Evolutionary conservation across 2,329 filamentous ascomycete genomes (phyloP).

Genomic region (Mariannaea sp.): DNA sequence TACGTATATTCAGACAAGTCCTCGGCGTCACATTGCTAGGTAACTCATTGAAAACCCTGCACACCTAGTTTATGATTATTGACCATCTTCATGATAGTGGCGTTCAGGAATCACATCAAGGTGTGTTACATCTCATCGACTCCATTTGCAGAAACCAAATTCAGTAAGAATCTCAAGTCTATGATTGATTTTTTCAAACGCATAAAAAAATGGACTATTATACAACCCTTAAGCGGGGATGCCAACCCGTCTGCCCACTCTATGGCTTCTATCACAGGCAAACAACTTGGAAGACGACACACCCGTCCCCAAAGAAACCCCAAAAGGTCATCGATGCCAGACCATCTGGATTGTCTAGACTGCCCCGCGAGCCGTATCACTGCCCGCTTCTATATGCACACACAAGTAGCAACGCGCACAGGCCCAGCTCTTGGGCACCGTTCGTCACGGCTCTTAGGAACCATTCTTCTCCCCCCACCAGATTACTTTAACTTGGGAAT

Average conservation of each 20-base stretch:
- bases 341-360: conserved; percentile 26
- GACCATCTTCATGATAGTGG: no score
- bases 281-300: conserved; percentile 28
- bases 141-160: no score
- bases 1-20: no score
- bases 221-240: conserved; percentile 34
- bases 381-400: conserved; percentile 27
- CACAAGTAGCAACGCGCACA: conserved; percentile 23
- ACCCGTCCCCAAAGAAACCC: conserved; percentile 18
- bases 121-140: no score
- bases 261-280: conserved; percentile 32
- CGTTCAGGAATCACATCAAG: no score
- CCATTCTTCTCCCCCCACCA: conserved; percentile 10
- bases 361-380: conserved; percentile 25
- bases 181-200: conserved; percentile 27
- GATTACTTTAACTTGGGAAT: conserved; percentile 7
- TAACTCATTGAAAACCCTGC: no score
- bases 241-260: conserved; percentile 34
- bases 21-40: no score
- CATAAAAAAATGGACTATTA: conserved; percentile 36
- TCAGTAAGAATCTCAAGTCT: conserved; percentile 27
- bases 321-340: conserved; percentile 30
- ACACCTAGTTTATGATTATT: no score
- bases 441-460: conserved; percentile 22
- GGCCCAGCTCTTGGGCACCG: conserved; percentile 35